phyloP scores from a whole-genome alignment of 2,329 filamentous ascomycete genomes.

The Elsinoe australis region DNA sequence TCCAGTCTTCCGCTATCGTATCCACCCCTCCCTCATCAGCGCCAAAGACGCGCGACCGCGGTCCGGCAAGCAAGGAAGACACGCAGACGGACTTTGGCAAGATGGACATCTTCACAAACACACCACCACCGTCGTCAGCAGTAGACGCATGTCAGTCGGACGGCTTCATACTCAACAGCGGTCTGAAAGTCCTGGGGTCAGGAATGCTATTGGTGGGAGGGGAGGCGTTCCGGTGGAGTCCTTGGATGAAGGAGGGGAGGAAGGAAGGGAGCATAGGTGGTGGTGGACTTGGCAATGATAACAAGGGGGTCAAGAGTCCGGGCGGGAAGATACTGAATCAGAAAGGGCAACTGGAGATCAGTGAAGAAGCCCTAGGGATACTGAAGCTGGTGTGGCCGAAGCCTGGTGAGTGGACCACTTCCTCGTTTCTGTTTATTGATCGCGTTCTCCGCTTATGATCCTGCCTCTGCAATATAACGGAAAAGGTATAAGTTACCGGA shows the following conservation, averaged over 20 bases:
- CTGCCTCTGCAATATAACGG: no score
- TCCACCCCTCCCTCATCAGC: slow-evolving; percentile 23
- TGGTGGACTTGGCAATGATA: slow-evolving; percentile 32
- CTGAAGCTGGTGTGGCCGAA: slow-evolving; percentile 77
- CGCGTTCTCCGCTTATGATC: neutral
- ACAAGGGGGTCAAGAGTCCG: slow-evolving; percentile 28
- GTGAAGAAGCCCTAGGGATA: slow-evolving; percentile 62
- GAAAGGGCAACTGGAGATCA: slow-evolving; percentile 75
- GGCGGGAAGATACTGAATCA: slow-evolving; percentile 55
- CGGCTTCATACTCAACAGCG: slow-evolving; percentile 82
- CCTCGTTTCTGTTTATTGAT: neutral
- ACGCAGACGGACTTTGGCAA: slow-evolving; percentile 64
- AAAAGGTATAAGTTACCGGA: no score
- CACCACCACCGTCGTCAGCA: slow-evolving; percentile 68
- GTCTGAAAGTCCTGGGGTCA: slow-evolving; percentile 58
- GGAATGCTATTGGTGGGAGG: slow-evolving; percentile 76
- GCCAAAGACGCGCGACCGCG: slow-evolving; percentile 49
- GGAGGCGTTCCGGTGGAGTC: slow-evolving; percentile 82
- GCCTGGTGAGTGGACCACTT: slow-evolving; percentile 61
- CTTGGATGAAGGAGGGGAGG: slow-evolving; percentile 53
- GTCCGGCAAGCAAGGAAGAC: slow-evolving; percentile 52
- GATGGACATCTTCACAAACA: slow-evolving; percentile 70
- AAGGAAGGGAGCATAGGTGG: slow-evolving; percentile 33
- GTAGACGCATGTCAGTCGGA: slow-evolving; percentile 75
- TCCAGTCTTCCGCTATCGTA: neutral